These are phyloP conservation scores for Aurantiochytrium sp. DNA, from an alignment of 108 stramenopile genomes.

Conservation along the genomic window DNA sequence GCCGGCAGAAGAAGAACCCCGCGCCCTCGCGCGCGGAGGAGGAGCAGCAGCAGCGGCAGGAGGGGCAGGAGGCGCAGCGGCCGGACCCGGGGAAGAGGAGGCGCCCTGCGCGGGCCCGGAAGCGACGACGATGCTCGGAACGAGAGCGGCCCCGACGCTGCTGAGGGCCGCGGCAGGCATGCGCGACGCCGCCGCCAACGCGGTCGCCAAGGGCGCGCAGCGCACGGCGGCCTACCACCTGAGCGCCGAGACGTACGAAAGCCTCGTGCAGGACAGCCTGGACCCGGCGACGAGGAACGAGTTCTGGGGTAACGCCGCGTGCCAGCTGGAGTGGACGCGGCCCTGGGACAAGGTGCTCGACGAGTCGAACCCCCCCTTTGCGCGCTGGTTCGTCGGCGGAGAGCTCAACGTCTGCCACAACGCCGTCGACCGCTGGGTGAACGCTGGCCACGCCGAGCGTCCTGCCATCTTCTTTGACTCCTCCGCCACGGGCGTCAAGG, in stretches of 20 bases:
- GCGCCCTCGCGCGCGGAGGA: too few relatives aligned
- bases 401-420: constrained; percentile 66
- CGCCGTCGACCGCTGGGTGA: constrained; percentile 59
- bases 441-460: constrained; percentile 51
- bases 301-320: neutral
- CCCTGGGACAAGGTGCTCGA: constrained; percentile 6
- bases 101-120: too few relatives aligned
- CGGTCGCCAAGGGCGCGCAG: too few relatives aligned
- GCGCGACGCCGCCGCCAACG: too few relatives aligned
- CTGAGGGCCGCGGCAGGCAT: too few relatives aligned
- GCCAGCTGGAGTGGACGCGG: neutral
- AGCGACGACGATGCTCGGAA: too few relatives aligned
- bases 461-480: constrained; percentile 59
- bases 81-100: too few relatives aligned
- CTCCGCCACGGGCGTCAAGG: constrained; percentile 42
- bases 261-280: neutral
- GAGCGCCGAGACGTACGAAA: neutral
- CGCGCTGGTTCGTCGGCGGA: constrained; percentile 33
- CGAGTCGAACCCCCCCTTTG: neutral
- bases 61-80: too few relatives aligned
- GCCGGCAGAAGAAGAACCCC: too few relatives aligned
- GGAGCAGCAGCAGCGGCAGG: too few relatives aligned
- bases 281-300: neutral
- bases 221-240: neutral
- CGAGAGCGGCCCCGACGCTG: too few relatives aligned